Base-by-base conservation (phyloP, 495 filamentous ascomycete genomes). In the Penicillium chermesinum region DNA sequence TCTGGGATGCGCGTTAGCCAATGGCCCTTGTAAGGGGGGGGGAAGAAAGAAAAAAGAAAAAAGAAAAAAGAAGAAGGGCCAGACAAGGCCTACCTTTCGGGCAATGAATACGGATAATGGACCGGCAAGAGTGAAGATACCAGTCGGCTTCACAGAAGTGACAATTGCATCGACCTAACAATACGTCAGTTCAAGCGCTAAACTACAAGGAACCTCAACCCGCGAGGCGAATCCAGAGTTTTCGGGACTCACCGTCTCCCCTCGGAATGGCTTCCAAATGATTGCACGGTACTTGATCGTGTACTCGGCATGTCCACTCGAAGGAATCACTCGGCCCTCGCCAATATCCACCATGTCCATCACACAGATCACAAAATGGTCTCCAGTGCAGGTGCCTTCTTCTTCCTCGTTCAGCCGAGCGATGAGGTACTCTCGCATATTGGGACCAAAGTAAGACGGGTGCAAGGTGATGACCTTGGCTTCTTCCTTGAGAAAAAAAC, bases 401-500 rank as follows among this genome's bases (percentile, higher is more conserved):
- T 95, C 89, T 62, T 96, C 91, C 57, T 86, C 83, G 48, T 95
- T 79, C 14, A 98, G 81, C 53, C 89, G 86, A 42, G 83, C 82
- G 34, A 85, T 88, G 7, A 98, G 83, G 59, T 94, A 83, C 44
- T 94, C 86, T 44, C 87, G 83, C 77, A 95, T 90, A 57, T 90
- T 86, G 32, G 86, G 81, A 48, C 89, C 89, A 63, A 98, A 97
- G 71, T 90, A 97, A 19, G 93, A 96, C 25, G 93, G 93, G 65
- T 98, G 94, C 56, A 98, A 79, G 42, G 88, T 87, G 53, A 98
- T 91, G 54, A 84, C 79, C 58, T 90, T 89, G 71, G 95, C 89
- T 63, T 97, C 84, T 53, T 94, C 87, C 69, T 95, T 86, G 59
- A 98, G 86, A 75, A 98, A 98, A n/a, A 66, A 96, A 98, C 93